A percentile compares a stretch with the other conserved stretches of the same genome.
Conservation (phyloP, 2,329 filamentous ascomycete genomes). For the Dothiorella sarmentorum region DNA sequence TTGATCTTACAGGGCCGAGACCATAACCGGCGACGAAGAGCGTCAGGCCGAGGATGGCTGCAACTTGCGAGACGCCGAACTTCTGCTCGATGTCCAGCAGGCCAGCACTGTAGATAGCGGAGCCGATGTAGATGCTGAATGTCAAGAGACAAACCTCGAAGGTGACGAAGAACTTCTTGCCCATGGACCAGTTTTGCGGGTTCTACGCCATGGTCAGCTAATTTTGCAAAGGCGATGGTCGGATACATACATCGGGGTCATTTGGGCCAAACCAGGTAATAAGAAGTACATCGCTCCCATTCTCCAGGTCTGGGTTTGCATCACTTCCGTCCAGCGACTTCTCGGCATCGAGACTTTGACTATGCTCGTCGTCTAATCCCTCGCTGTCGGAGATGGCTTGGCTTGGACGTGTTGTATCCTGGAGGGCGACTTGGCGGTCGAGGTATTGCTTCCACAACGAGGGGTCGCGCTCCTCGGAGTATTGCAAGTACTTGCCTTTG, state of each 20-base stretch:
- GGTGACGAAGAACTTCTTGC: slow-evolving; percentile 45
- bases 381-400: neutral
- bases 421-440: slow-evolving; percentile 42
- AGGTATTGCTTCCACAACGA: slow-evolving; percentile 49
- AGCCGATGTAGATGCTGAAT: slow-evolving; percentile 47
- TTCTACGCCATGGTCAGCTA: slow-evolving; percentile 31
- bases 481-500: slow-evolving; percentile 38
- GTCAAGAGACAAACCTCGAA: slow-evolving; percentile 48
- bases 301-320: slow-evolving; percentile 44
- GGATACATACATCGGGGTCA: slow-evolving; percentile 38
- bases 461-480: slow-evolving; percentile 48
- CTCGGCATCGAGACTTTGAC: neutral
- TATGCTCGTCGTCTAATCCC: neutral
- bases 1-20: slow-evolving; percentile 27
- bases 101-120: slow-evolving; percentile 46
- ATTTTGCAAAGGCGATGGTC: neutral
- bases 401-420: neutral
- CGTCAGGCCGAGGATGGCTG: slow-evolving; percentile 45
- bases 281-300: slow-evolving; percentile 49
- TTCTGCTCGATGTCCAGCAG: slow-evolving; percentile 33
- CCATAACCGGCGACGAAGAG: slow-evolving; percentile 32
- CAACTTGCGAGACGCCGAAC: slow-evolving; percentile 40
- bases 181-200: slow-evolving; percentile 46
- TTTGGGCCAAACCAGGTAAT: slow-evolving; percentile 51
- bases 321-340: slow-evolving; percentile 19